phyloP scores from a whole-genome alignment of 2,329 filamentous ascomycete genomes.

The Escovopsis sp. region DNA sequence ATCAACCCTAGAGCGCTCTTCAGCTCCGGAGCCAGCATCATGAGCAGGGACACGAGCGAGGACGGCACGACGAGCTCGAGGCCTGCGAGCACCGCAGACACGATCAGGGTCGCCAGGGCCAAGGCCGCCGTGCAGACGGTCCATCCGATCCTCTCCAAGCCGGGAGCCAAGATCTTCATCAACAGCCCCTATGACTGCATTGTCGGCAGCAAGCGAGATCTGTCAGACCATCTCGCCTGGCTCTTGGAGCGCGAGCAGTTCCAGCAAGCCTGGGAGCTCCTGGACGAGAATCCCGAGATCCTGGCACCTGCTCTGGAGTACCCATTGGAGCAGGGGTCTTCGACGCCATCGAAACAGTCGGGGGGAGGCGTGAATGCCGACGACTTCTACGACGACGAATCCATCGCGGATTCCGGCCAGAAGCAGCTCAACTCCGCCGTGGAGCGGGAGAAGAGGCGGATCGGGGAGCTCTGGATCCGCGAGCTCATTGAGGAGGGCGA shows the following conservation, averaged over 20 bases:
- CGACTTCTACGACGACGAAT: conserved; percentile 60
- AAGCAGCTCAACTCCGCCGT: conserved; percentile 46
- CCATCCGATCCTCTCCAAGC: conserved; percentile 40
- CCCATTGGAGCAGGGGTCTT: conserved; percentile 22
- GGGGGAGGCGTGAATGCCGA: conserved; percentile 21
- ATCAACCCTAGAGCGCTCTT: conserved; percentile 79
- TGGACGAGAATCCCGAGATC: conserved; percentile 76
- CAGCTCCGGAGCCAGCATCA: conserved; percentile 68
- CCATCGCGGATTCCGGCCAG: conserved; percentile 40
- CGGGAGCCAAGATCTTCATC: conserved; percentile 65
- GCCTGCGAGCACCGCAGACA: conserved; percentile 19
- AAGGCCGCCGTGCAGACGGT: conserved; percentile 20
- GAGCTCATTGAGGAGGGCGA: conserved; percentile 61
- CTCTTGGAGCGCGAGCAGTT: conserved; percentile 68
- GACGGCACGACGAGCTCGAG: conserved; percentile 33
- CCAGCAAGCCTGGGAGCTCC: conserved; percentile 72
- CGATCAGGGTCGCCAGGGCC: conserved; percentile 13
- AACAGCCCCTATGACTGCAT: conserved; percentile 95
- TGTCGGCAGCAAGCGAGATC: conserved; percentile 74
- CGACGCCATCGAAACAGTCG: conserved; percentile 26
- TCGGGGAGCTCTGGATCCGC: conserved; percentile 87
- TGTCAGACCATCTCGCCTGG: conserved; percentile 76
- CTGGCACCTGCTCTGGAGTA: conserved; percentile 28
- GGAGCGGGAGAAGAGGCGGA: conserved; percentile 75
- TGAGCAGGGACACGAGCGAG: conserved; percentile 44